Conservation (phyloP, 495 filamentous ascomycete genomes). For the Aspergillus leporis region DNA sequence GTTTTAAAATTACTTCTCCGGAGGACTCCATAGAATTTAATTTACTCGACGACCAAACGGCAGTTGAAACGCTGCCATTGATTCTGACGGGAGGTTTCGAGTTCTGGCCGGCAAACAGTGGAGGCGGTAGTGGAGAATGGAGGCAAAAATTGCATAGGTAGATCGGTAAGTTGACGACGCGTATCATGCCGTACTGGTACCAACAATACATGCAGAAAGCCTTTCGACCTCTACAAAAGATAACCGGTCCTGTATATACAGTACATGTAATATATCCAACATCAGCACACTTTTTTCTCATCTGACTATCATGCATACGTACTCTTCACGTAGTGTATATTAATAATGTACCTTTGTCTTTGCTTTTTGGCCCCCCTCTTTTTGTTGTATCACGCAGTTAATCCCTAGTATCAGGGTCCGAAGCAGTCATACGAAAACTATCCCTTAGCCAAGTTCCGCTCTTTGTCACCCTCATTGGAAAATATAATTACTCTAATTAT, state of each 20-base stretch:
- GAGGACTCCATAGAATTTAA: slow-evolving; percentile 1
- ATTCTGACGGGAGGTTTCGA: slow-evolving; percentile 24
- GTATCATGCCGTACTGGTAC: neutral
- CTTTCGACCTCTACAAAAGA: neutral
- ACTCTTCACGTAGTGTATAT: neutral
- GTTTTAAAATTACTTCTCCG: slow-evolving; percentile 1
- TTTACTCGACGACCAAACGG: slow-evolving; percentile 8
- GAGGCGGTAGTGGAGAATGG: neutral
- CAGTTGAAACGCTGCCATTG: slow-evolving; percentile 17
- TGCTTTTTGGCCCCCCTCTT: neutral
- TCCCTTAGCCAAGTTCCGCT: neutral
- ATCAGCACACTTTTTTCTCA: neutral
- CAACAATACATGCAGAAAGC: neutral
- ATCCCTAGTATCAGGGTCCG: slow-evolving; percentile 1
- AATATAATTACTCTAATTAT: slow-evolving; percentile 1
- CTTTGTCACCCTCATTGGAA: neutral
- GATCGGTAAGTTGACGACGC: slow-evolving; percentile 8
- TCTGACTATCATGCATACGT: neutral
- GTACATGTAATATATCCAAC: slow-evolving; percentile 1
- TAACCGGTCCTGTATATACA: neutral
- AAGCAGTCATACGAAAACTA: neutral
- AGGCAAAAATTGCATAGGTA: slow-evolving; percentile 8
- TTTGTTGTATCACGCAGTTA: neutral
- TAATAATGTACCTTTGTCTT: neutral
- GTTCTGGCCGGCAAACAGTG: slow-evolving; percentile 17